Conservation (phyloP, 169 alveolate genomes). For the Plasmodium yoelii region DNA sequence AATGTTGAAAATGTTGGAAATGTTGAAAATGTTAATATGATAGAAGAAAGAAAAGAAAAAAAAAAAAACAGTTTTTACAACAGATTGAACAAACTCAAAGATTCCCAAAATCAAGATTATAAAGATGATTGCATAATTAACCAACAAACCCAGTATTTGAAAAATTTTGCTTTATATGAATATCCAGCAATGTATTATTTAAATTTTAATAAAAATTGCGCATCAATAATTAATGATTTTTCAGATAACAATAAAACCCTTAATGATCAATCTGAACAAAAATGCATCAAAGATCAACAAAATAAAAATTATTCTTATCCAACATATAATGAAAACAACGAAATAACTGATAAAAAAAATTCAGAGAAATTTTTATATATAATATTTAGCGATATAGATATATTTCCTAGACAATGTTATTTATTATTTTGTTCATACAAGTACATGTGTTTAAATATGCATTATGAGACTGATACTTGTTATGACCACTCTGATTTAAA, state of each 20-base stretch:
- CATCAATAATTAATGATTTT: slow-evolving; percentile 2
- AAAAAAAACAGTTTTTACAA: slow-evolving; percentile 54
- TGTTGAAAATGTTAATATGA: no score
- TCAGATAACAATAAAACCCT: neutral
- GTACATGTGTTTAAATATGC: slow-evolving; percentile 87
- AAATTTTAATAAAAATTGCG: slow-evolving; percentile 58
- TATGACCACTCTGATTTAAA: slow-evolving; percentile 38
- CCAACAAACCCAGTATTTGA: slow-evolving; percentile 11
- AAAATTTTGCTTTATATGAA: slow-evolving; percentile 30
- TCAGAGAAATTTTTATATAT: slow-evolving; percentile 80
- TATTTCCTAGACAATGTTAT: slow-evolving; percentile 89
- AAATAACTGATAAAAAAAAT: slow-evolving; percentile 11
- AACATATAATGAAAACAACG: slow-evolving; percentile 4
- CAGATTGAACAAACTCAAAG: slow-evolving; percentile 25
- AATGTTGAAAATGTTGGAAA: no score
- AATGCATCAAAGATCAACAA: neutral
- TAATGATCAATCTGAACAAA: neutral
- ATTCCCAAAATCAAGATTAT: neutral
- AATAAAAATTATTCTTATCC: neutral
- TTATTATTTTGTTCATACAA: slow-evolving; percentile 82
- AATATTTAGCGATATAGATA: slow-evolving; percentile 86
- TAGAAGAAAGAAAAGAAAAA: slow-evolving; percentile 4
- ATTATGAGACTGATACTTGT: slow-evolving; percentile 78
- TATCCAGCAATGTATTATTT: slow-evolving; percentile 49
- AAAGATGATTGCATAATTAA: neutral